A percentile compares a stretch with the other conserved stretches of the same genome.
These are phyloP conservation scores for Tetracladium maxilliforme DNA, from an alignment of 2,329 filamentous ascomycete species.

Conservation along the genomic window DNA sequence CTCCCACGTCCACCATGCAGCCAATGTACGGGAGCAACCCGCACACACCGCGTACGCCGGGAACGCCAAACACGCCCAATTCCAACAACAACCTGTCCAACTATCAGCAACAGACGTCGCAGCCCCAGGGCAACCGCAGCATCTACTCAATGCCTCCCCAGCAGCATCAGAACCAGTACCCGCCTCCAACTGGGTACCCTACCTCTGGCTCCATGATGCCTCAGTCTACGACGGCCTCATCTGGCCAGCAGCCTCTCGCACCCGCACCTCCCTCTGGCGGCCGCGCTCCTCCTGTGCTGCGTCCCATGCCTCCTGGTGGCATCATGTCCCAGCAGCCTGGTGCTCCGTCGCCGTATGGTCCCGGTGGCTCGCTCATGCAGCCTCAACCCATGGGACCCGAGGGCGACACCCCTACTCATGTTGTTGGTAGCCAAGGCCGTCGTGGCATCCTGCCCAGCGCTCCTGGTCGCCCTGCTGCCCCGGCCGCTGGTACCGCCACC, in stretches of 20 bases:
- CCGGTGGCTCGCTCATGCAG: slow-evolving; percentile 38
- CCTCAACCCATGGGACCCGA: slow-evolving; percentile 39
- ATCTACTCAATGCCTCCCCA: slow-evolving; percentile 10
- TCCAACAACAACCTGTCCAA: slow-evolving; percentile 35
- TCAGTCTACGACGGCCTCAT: slow-evolving; percentile 48
- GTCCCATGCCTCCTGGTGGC: slow-evolving; percentile 57
- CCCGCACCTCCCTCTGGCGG: slow-evolving; percentile 48
- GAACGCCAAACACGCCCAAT: slow-evolving; percentile 47
- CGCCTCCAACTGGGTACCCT: no score
- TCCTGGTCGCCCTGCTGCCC: slow-evolving; percentile 68
- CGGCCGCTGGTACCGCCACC: slow-evolving; percentile 50
- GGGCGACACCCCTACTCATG: slow-evolving; percentile 63
- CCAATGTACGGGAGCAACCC: slow-evolving; percentile 32
- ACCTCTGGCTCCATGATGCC: slow-evolving; percentile 48
- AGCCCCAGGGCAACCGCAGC: slow-evolving; percentile 3
- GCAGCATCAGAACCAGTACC: slow-evolving; percentile 8
- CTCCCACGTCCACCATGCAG: slow-evolving; percentile 32
- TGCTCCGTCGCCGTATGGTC: slow-evolving; percentile 44
- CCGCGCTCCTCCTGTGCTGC: slow-evolving; percentile 41
- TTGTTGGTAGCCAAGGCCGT: slow-evolving; percentile 87
- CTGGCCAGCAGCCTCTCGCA: slow-evolving; percentile 63
- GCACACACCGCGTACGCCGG: slow-evolving; percentile 46
- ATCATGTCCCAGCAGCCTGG: slow-evolving; percentile 34
- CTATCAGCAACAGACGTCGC: slow-evolving; percentile 37
- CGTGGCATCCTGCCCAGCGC: slow-evolving; percentile 85